Evolutionary conservation across 495 filamentous ascomycete species (phyloP), one percentile per base, ranked within the genome.

Genomic region (Chaetomium tenue): DNA sequence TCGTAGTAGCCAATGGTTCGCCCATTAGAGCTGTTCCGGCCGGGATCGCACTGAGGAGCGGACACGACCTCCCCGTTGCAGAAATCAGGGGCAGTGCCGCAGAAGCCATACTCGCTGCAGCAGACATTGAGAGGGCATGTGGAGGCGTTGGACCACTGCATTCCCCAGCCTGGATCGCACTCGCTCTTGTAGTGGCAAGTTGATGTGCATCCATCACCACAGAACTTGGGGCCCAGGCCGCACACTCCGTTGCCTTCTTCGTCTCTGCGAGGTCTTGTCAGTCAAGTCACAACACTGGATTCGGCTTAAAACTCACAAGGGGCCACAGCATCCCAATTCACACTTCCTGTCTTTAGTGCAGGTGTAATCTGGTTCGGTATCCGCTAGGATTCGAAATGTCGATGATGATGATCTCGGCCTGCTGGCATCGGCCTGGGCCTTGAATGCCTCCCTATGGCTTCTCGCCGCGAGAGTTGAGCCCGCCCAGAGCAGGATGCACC

Each of bases 101-200:
- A 70, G 52, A 66, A 66, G 28, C 67, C 67, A 47, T 60, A 66
- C 47, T 61, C 58, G 53, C 51, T 64, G 54, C 67, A 72, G 52
- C 65, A 72, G 20, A 65, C 68, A 18, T 68, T 71, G n/a, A 71
- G 68, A 11, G 68, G 68, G 28, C 68, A 71, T 3, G 23, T 60
- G 2, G 54, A 56, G 8, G 54, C 18, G 33, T 56, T 56, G 33
- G 33, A 40, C 54, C 54, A 56, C 54, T 56, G 16, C 13, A 56
- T 56, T 33, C 54, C 54, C 54, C 54, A 56, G n/a, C 54, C 54
- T 0, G 54, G 54, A 25, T 56, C 54, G 33, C 54, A 56, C 54
- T 56, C 54, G 33, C 54, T 56, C 54, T 56, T 56, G 33, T 42
- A 56, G 33, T 16, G 20, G 20, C 54, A 56, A 11, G 30, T 15